Conservation (phyloP, 2,329 filamentous ascomycete genomes). For the Colletotrichum chlorophyti region DNA sequence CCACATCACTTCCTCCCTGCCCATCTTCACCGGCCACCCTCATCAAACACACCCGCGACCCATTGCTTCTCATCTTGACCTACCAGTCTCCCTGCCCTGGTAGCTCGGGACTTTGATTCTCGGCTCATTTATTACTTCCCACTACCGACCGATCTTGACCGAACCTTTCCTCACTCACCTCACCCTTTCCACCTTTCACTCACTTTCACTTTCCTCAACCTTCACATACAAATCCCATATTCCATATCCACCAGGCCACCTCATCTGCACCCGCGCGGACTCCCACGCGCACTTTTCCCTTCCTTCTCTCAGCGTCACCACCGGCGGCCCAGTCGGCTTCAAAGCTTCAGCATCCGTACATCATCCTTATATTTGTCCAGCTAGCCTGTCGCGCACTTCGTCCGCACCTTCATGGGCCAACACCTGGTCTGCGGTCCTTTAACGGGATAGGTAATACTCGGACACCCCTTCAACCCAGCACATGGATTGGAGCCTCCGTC, state of each 20-base stretch:
- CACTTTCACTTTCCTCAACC: neutral
- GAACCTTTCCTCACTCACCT: constrained; percentile 4
- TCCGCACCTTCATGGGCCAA: constrained; percentile 17
- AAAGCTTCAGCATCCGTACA: neutral
- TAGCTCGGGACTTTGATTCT: constrained; percentile 16
- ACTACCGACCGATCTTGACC: neutral
- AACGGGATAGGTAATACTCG: constrained; percentile 6
- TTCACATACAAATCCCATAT: constrained; percentile 13
- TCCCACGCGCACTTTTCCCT: neutral
- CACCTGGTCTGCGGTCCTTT: constrained; percentile 3
- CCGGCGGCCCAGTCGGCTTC: neutral
- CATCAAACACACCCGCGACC: constrained; percentile 21
- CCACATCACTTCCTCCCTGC: constrained; percentile 30
- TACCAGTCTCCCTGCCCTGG: too few relatives aligned
- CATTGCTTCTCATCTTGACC: constrained; percentile 13
- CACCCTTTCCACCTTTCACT: constrained; percentile 3
- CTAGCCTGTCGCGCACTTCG: neutral
- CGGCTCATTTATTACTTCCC: constrained; percentile 14
- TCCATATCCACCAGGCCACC: neutral
- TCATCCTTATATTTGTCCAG: neutral
- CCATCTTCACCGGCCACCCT: constrained; percentile 29
- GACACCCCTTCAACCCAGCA: neutral
- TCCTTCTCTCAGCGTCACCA: neutral
- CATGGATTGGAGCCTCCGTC: constrained; percentile 22
- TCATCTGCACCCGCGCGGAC: too few relatives aligned